A percentile compares a stretch with the other conserved stretches of the same genome.
phyloP scores from a whole-genome alignment of 2,329 filamentous ascomycete genomes.

The Sphaerostilbella broomeana region DNA sequence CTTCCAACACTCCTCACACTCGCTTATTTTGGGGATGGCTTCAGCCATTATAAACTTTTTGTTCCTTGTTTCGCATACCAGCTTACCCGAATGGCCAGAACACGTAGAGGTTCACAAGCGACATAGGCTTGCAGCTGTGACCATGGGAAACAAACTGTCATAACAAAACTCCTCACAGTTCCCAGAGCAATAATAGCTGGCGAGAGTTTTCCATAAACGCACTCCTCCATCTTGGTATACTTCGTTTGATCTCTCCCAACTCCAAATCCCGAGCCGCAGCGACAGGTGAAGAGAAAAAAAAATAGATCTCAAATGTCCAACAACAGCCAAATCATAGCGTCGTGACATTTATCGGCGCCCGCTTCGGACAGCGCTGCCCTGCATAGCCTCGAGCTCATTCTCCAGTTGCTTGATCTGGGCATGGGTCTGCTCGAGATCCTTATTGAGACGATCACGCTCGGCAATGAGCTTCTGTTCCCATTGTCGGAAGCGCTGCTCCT shows the following conservation, averaged over 20 bases:
- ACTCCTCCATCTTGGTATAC: constrained; percentile 24
- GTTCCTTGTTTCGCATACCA: constrained; percentile 20
- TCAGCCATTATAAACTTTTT: too few species aligned
- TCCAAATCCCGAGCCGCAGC: constrained; percentile 29
- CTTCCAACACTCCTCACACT: constrained; percentile 19
- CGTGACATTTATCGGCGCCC: constrained; percentile 68
- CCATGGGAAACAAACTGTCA: constrained; percentile 13
- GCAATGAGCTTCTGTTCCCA: constrained; percentile 99
- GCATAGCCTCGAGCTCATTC: constrained; percentile 86
- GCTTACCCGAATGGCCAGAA: constrained; percentile 21
- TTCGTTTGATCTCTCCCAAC: constrained; percentile 28
- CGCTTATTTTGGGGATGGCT: constrained; percentile 14
- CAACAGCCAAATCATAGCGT: constrained; percentile 16
- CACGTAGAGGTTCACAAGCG: constrained; percentile 19
- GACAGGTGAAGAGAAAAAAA: constrained; percentile 14
- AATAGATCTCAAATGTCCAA: constrained; percentile 22
- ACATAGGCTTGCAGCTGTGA: constrained; percentile 22
- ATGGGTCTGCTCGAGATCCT: constrained; percentile 97
- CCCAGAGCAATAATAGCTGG: constrained; percentile 16
- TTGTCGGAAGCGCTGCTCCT: constrained; percentile 97
- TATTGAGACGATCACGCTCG: constrained; percentile 98
- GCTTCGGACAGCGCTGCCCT: constrained; percentile 83
- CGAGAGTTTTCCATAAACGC: constrained; percentile 26
- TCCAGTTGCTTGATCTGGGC: constrained; percentile 90
- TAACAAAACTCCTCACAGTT: constrained; percentile 2